Base-by-base conservation (phyloP, 2,329 filamentous ascomycete genomes). In the Sporothrix phasma region DNA sequence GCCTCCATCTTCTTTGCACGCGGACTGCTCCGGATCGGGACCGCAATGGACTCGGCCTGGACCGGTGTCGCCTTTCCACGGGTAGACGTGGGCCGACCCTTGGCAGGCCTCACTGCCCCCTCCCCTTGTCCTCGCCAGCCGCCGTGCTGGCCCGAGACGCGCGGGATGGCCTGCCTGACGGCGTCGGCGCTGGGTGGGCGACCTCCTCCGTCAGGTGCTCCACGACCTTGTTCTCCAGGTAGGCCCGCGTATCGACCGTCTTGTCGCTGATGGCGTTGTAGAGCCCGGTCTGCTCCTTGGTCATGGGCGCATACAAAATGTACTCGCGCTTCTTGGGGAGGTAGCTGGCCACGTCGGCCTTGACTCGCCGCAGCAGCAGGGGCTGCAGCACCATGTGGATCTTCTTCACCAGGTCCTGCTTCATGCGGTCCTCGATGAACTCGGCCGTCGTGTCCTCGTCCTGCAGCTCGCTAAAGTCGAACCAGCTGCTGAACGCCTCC, bases 281-380 rank as follows among this genome's bases (percentile, higher is more conserved):
- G 0, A 99, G 76, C 64, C 97, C 93, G 2, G 92, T 90, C 72
- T 99, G 94, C 69, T 94, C 91, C 26, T 86, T 83, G 0, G 92
- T 96, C 76, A 99, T 85, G 0, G 94, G 94, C 0, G 94, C 94
- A 70, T 94, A 97, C 0, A 99, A 78, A 3, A 99, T 89, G 69
- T 99, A 99, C 74, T 99, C 94, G 31, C 94, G 85, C 78, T 99
- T 99, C 76, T 93, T 95, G 0, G 94, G 94, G n/a, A 99, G 80
- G 56, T 91, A 84, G 2, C 87, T 87, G 63, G 96, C 93, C 0
- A 99, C 94, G 71, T 99, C 94, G 0, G 90, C 88, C 75, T 99
- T 99, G 67, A 99, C 84, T 19, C 94, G 83, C 1, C 94, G 85
- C 0, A 99, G 79, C 1, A 99, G 79, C 69, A 99, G 88, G 0